phyloP scores from a whole-genome alignment of 169 alveolate species.

The Besnoitia besnoiti region DNA sequence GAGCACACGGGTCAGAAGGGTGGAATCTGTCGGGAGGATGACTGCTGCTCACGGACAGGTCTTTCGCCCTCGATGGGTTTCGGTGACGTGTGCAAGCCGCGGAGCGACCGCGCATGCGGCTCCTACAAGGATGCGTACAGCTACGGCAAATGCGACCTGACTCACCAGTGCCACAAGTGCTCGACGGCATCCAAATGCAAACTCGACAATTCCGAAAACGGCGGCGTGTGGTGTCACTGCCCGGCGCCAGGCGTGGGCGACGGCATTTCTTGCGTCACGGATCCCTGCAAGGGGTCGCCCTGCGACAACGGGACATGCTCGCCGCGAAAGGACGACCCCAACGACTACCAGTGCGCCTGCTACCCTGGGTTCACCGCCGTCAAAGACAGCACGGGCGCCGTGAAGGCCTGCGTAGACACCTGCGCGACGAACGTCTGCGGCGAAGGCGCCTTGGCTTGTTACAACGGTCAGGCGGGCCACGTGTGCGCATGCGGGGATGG shows the following conservation, averaged over 20 bases:
- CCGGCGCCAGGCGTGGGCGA: not conserved
- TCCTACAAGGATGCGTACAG: not conserved
- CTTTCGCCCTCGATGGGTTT: not conserved
- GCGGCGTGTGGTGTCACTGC: conserved; percentile 36
- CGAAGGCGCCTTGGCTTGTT: conserved; percentile 23
- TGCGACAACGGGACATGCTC: conserved; percentile 20
- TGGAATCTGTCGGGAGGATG: not conserved
- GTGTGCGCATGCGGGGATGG: not conserved
- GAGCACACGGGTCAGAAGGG: not conserved
- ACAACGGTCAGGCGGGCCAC: conserved; percentile 1
- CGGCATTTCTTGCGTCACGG: not conserved
- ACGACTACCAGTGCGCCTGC: conserved; percentile 6
- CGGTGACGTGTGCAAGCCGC: conserved; percentile 30
- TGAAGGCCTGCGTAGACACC: not conserved
- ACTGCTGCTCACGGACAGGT: not conserved
- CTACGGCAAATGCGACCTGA: not conserved
- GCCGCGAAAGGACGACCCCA: not conserved
- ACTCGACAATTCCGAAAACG: not conserved
- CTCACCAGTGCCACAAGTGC: not conserved
- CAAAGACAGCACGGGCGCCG: not conserved
- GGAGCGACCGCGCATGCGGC: not conserved
- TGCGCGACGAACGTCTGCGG: conserved; percentile 23
- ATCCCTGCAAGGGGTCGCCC: not conserved
- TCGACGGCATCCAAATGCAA: not conserved
- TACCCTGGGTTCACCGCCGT: not conserved